A percentile compares a stretch with the other conserved stretches of the same genome.
Conservation (phyloP, 208 protist species). For the Vickermania ingenoplastis region DNA sequence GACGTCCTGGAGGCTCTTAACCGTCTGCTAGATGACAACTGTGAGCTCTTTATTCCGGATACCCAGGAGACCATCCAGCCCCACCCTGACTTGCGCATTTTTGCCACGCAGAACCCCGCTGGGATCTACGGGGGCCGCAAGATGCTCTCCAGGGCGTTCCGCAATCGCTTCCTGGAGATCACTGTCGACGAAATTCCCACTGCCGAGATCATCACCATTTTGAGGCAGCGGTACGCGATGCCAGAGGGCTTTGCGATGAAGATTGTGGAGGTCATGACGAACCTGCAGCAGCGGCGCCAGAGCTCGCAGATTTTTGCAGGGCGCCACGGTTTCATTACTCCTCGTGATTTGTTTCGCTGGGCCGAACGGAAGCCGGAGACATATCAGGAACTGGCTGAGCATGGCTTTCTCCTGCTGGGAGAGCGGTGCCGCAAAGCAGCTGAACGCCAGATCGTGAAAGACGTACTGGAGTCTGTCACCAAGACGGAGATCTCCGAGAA, state of each 20-base stretch:
- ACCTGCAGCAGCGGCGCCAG: conserved; percentile 91
- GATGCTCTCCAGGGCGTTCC: conserved; percentile 98
- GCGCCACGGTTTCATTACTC: conserved; percentile 98
- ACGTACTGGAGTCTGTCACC: conserved; percentile 79
- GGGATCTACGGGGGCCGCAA: conserved; percentile 96
- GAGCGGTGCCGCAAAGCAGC: conserved; percentile 93
- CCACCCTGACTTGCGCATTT: conserved; percentile 98
- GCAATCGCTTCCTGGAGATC: conserved; percentile 99
- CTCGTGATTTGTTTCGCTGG: conserved; percentile 99
- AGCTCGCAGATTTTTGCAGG: conserved; percentile 97
- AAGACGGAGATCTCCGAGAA: conserved; percentile 66
- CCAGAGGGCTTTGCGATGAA: conserved; percentile 87
- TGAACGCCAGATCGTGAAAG: conserved; percentile 93
- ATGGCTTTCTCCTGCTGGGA: conserved; percentile 98
- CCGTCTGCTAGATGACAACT: conserved; percentile 99
- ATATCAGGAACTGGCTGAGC: conserved; percentile 92
- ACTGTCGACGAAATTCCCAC: conserved; percentile 99
- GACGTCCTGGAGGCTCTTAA: conserved; percentile 99
- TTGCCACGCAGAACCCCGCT: conserved; percentile 99
- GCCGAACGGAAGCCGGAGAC: conserved; percentile 88
- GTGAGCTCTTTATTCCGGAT: conserved; percentile 99
- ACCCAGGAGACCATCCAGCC: conserved; percentile 97
- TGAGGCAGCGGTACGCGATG: conserved; percentile 93
- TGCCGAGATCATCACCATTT: conserved; percentile 95
- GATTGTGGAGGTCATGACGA: conserved; percentile 94